These are phyloP conservation scores for Botrytis hyacinthi DNA, from an alignment of 2,329 filamentous ascomycete species.

Conservation along the genomic window DNA sequence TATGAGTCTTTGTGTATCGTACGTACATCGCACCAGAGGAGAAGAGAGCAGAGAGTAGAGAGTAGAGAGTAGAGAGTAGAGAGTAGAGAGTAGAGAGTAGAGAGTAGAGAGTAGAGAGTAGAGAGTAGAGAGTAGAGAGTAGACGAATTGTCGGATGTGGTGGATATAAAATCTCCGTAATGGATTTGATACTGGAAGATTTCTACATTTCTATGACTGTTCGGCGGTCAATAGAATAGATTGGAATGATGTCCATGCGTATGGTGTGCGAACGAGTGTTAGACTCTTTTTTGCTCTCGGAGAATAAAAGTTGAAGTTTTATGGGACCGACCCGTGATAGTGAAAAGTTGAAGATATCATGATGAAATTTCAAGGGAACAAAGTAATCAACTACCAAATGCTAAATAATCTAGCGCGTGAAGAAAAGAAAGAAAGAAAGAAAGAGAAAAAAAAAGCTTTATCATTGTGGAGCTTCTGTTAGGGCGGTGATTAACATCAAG, in stretches of 20 bases:
- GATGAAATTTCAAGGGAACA: background rate
- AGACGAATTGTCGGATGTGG: background rate
- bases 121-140: no score
- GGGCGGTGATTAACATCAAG: slow-evolving; percentile 3
- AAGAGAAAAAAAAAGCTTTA: background rate
- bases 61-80: no score
- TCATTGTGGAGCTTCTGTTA: background rate
- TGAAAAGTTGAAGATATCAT: background rate
- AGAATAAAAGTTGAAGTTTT: background rate
- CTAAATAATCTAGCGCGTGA: background rate
- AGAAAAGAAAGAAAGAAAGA: background rate
- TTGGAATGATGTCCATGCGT: background rate
- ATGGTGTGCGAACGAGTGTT: background rate
- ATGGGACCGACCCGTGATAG: background rate
- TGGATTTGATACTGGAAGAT: background rate
- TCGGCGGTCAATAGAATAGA: background rate
- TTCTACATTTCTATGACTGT: slow-evolving; percentile 10
- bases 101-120: background rate
- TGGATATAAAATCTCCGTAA: background rate
- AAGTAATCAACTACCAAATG: background rate
- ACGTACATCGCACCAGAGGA: background rate
- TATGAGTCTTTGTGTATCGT: background rate
- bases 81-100: background rate
- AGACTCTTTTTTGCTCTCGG: background rate
- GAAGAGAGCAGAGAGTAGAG: no score